Evolutionary conservation across 306 rosid genomes (phyloP), one percentile per base, ranked within the genome.

Genomic region (Cucumis cinereus): DNA sequence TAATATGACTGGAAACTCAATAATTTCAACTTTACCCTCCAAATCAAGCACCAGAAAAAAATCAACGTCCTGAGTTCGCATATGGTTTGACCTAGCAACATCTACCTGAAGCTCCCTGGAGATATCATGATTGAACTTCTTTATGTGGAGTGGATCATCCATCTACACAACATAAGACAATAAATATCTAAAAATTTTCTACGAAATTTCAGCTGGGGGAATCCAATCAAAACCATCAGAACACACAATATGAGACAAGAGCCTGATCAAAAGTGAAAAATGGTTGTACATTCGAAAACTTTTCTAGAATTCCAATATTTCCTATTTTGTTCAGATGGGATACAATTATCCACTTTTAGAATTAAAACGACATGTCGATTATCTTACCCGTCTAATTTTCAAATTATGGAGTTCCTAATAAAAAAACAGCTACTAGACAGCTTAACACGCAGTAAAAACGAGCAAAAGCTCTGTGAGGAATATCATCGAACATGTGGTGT

Each of bases 1-100:
- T 85, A 86, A 77, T 67, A 93, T 85, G 82, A 93, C 92, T 6
- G 97, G 98, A 81, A 91, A 93, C 91, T 93, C 98, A 50, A 93
- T 96, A 82, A 93, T 93, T 86, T 93, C 97, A 83, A 93, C 87
- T 75, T 81, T 91, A 40, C 98, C 98, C 92, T 93, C 98, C 82
- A 93, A 90, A 90, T 93, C 98, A 83, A 93, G 92, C 80, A 93
- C 97, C 47, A 91, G 96, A 84, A 93, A 91, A 83, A 73, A 93
- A 82, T 91, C 98, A 10, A 85, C 60, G 64, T 87, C 82, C 77
- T 91, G 98, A 54, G 90, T 12, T 82, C 66, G 30, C 38, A 84
- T 67, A 69, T 52, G 75, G 77, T 82, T 84, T 72, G 83, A 82
- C 57, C 77, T 82, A 74, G 86, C 77, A 59, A 54, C 36, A 59